Evolutionary conservation across 2,329 filamentous ascomycete genomes (phyloP), one percentile per base, ranked within the genome.

Genomic region (Helotiales sp.): DNA sequence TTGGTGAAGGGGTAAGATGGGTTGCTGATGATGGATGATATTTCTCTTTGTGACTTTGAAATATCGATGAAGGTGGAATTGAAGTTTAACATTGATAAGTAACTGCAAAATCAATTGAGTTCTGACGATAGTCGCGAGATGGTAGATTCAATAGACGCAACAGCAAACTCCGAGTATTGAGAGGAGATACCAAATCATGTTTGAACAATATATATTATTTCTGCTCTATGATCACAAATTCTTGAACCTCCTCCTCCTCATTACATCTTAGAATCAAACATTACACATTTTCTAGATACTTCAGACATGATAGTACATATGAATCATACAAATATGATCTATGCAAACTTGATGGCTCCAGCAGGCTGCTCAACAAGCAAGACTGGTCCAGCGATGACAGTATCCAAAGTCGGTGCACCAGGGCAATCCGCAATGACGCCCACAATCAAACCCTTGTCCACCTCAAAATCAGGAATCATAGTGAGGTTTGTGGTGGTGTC

Each of bases 341-440:
- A 55, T 17, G 38, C 68, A 24, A 71, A 60, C 50, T 60, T 67
- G 15, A 65, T 58, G 19, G 59, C 63, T 30, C 63, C 61, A 31
- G 52, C 58, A 1, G 73, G 74, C 53, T 75, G 72, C 63, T 76
- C 67, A 5, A 75, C 62, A 9, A 77, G 65, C 24, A 75, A 62
- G 6, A 72, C 65, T 5, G 74, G 74, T 13, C 74, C 75, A 17
- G 75, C 75, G 53, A 75, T 64, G 4, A 76, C 72, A n/a, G 63
- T 71, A 9, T 74, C 73, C 44, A 69, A 59, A 9, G 70, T 73
- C 1, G 73, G 72, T 2, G 74, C 74, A 27, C 71, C 75, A 12
- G 63, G 57, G 8, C 65, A 63, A 61, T 75, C 69, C 2, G 75
- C 70, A 51, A 77, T 68, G 9, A 76, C 69, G 19, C 66, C 71